Evolutionary conservation across 2,329 filamentous ascomycete species (phyloP), one percentile per base, ranked within the genome.

Genomic region (Monosporascus sp.): DNA sequence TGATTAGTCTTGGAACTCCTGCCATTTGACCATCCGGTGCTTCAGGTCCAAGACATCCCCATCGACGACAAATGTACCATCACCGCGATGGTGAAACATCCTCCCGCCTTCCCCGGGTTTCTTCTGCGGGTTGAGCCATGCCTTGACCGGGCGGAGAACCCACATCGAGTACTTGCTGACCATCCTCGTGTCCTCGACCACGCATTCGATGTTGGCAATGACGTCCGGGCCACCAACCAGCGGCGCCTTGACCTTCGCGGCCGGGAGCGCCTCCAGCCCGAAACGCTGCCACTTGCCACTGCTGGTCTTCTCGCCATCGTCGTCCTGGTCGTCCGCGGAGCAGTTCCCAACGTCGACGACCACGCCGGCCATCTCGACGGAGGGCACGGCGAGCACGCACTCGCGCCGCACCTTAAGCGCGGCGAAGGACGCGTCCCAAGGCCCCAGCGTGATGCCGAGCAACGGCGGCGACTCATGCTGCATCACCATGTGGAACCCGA

Each of bases 401-500:
- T 69, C 60, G 26, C 63, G 60, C 48, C 57, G 60, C 56, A 57
- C 56, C 22, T 64, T 63, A n/a, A 71, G 64, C 1, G 56, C 24
- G 5, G 57, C 57, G 52, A 67, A 70, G 20, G 62, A 64, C 34
- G 67, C 65, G 41, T 70, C 67, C 68, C 68, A 71, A 2, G 66
- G 68, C 22, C 69, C 69, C 11, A 71, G 60, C 34, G 56, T 64
- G 37, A 67, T 63, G 37, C 64, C 68, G 34, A 71, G 59, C 7
- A 71, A 61, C 24, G 66, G 62, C 1, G 69, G 69, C 17, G 60
- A 61, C 48, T 68, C 65, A 56, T 71, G 68, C 56, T 69, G 68
- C 53, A 71, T 61, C 55, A 71, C 65, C 68, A 71, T 71, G 57
- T 71, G 69, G 59, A 71, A 71, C 49, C 68, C 69, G 51, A 70